Evolutionary conservation across 257 asterid species (phyloP), one percentile per base, ranked within the genome.

Genomic region (Rhazya stricta): DNA sequence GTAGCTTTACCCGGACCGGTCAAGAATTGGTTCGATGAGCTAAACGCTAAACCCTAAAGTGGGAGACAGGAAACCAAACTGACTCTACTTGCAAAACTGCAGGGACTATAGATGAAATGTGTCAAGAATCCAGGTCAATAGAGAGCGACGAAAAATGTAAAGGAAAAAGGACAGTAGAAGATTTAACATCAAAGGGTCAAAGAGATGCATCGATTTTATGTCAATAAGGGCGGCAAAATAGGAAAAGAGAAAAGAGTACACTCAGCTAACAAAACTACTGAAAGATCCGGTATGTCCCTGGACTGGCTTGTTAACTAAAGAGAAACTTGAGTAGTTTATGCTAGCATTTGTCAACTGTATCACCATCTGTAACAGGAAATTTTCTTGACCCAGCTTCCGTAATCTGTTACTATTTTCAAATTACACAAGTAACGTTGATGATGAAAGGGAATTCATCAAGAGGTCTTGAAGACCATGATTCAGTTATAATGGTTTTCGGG

Each of bases 281-380:
- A 29, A 29, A 30, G 25, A 29, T 25, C 69, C 39, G 76, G 76
- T 57, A 73, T 15, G 57, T 73, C 39, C 34, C 48, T 13, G n/a
- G n/a, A 23, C 18, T 73, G 76, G 76, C 53, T 15, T 36, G 13
- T 36, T 8, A 7, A 43, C 18, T n/a, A 0, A 6, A 56, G 16
- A 25, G 39, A 25, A 54, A 37, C 7, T 72, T 72, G 27, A 39
- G 6, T 12, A 9, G 11, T 15, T 53, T 71, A 21, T n/a, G n/a
- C n/a, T n/a, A n/a, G n/a, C n/a, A n/a, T 15, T 34, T 8, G 18
- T 60, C 15, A 60, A 60, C 10, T 60, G 67, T 60, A 2, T 12
- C 29, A 27, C n/a, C n/a, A 7, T 1, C 18, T n/a, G 15, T 18
- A 27, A 25, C 9, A 30, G 21, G 43, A 41, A 21, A n/a, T 43